Conservation (phyloP, 1,284 basidiomycete genomes). For the Mycosarcoma maydis region DNA sequence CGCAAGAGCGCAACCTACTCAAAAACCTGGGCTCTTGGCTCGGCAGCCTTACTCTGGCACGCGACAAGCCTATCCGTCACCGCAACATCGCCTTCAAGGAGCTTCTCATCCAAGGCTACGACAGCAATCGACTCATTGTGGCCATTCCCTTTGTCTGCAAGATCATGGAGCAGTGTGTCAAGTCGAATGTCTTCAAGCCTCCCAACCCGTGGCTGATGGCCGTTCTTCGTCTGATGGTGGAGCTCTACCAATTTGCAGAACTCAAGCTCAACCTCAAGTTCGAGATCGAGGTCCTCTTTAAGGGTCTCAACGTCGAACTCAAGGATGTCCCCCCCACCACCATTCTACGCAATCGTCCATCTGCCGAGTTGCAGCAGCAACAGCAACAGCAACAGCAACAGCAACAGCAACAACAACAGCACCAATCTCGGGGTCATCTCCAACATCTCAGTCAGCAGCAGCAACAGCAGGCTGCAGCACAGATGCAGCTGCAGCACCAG, state of each 20-base stretch:
- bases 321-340: slow-evolving; percentile 85
- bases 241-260: slow-evolving; percentile 96
- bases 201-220: slow-evolving; percentile 99
- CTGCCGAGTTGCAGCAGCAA: slow-evolving; percentile 38
- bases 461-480: slow-evolving; percentile 37
- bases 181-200: slow-evolving; percentile 89
- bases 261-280: slow-evolving; percentile 97
- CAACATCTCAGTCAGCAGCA: slow-evolving; percentile 52
- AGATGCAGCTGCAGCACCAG: slow-evolving; percentile 43
- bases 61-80: slow-evolving; percentile 90
- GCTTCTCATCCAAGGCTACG: slow-evolving; percentile 92
- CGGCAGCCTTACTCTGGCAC: slow-evolving; percentile 89
- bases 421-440: slow-evolving; percentile 22
- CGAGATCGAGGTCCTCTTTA: slow-evolving; percentile 97
- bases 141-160: slow-evolving; percentile 99
- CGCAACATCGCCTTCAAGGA: slow-evolving; percentile 97
- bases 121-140: slow-evolving; percentile 87
- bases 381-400: slow-evolving; percentile 48
- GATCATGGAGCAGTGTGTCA: slow-evolving; percentile 87
- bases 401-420: slow-evolving; percentile 39
- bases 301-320: slow-evolving; percentile 86
- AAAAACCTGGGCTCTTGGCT: slow-evolving; percentile 98
- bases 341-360: slow-evolving; percentile 75
- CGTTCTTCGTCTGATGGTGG: slow-evolving; percentile 87
- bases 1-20: slow-evolving; percentile 82